Evolutionary conservation across 768 basidiomycete genomes (phyloP), one percentile per base, ranked within the genome.

Genomic region (Lactarius hengduanensis): DNA sequence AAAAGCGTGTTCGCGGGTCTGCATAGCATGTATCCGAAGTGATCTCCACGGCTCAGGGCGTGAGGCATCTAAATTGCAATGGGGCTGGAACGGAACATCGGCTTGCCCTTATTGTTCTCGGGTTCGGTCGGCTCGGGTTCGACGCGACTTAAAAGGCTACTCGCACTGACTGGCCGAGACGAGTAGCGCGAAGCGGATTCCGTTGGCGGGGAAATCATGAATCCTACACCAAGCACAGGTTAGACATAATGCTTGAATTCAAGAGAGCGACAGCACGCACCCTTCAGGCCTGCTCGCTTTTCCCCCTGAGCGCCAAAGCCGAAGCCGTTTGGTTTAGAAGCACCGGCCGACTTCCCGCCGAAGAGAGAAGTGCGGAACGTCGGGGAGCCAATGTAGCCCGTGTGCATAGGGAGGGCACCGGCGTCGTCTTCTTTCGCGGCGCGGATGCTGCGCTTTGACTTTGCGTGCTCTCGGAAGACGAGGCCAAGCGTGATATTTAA

Each of bases 231-330:
- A 50, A 20, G 11, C 32, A 34, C 20, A 8, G 32, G 11, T 40
- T 71, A 63, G 57, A 43, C 38, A 38, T 20, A 43, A 38, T n/a
- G 32, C 45, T 38, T 0, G 4, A 26, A 22, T 40, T 5, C 30
- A 47, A 20, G 72, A 41, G 65, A 73, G 73, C 22, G 71, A 67
- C 15, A 68, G 45, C 70, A 74, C 76, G 67, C 74, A 76, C 91
- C 91, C 72, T 82, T 84, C 59, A 89, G 78, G 4, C 81, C 88
- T 5, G 91, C 91, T 47, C 82, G 81, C 78, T 89, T 92, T 80
- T 93, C 90, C 26, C 84, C 92, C 73, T 92, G 90, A 59, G 85
- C 81, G 20, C 92, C 93, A 71, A 94, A 95, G 1, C 93, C 92
- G 73, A 84, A 83, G 4, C 86, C 84, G 62, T 76, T 75, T 73